phyloP scores from a whole-genome alignment of 176 grass and related monocot species.

The Aegilops longissima region DNA sequence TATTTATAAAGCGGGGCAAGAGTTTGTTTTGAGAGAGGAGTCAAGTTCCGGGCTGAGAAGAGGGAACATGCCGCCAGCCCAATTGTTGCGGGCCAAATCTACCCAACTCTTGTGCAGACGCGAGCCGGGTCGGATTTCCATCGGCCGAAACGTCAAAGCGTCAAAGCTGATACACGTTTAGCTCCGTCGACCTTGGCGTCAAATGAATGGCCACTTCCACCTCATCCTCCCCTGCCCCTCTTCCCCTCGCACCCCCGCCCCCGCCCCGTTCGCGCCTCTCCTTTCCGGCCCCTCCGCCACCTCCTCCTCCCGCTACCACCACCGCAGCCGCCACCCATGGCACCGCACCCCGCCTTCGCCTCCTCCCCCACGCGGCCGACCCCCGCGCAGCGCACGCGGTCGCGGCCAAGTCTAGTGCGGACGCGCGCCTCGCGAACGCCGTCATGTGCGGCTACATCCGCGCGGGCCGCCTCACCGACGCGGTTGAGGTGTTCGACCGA shows the following conservation, averaged over 20 bases:
- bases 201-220: conserved; percentile 57
- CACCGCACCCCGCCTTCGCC: background rate
- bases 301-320: background rate
- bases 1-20: no score
- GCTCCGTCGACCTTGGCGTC: background rate
- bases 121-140: no score
- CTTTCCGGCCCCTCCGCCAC: background rate
- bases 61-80: no score
- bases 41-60: no score
- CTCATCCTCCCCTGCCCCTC: conserved; percentile 33
- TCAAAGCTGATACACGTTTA: background rate
- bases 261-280: background rate
- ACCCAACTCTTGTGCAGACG: no score
- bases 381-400: conserved; percentile 46
- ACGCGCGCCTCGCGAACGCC: conserved; percentile 36
- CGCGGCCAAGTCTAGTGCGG: conserved; percentile 30
- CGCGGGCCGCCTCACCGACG: conserved; percentile 37
- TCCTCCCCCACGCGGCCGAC: conserved; percentile 11
- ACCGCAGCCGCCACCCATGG: background rate
- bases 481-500: conserved; percentile 38
- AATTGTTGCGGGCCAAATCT: no score
- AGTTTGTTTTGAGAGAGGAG: no score
- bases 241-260: background rate
- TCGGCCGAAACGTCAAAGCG: no score
- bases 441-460: conserved; percentile 57